Base-by-base conservation (phyloP, 2,329 filamentous ascomycete genomes). In the Thielaviopsis populi region DNA sequence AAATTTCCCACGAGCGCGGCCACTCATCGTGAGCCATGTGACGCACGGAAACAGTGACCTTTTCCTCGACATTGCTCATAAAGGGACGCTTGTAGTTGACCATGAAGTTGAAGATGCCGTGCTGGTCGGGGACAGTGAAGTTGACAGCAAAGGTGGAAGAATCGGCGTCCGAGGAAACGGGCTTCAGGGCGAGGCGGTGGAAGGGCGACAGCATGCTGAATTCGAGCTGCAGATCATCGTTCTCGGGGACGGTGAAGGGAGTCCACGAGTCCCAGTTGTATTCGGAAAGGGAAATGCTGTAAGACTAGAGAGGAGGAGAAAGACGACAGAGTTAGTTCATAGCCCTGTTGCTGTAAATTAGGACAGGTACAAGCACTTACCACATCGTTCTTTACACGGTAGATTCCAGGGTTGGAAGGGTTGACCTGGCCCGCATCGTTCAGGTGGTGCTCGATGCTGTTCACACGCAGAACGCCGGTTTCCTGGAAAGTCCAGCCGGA, bases 161-260 rank as follows among this genome's bases (percentile, higher is more conserved):
- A 70, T 89, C 85, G 63, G 79, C 74, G 1, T 84, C 86, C 30
- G 78, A 79, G 40, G 75, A 74, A 10, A 78, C 73, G 15, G 83
- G 81, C 8, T 77, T 70, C 40, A 99, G 84, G 66, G 84, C 79
- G 41, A 97, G 81, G 50, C 94, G 91, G 77, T 96, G 87, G 83
- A 96, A 97, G 64, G 94, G 92, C 1, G 92, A 96, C 58, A 99
- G 87, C 94, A 97, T 99, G 77, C 86, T 91, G 79, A 97, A 96
- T 75, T 99, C 94, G 67, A 99, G 88, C 75, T 99, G 94, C 41
- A 99, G 73, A 33, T 79, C 80, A 73, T 99, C 94, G 67, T 76
- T 79, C 8, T 79, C 72, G 24, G 89, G 85, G 22, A 88, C 78
- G 48, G 78, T 78, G 76, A 91, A 96, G 56, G 91, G 88, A 5